Conservation (phyloP, 805 yeast species). For the Yarrowia sp. region DNA sequence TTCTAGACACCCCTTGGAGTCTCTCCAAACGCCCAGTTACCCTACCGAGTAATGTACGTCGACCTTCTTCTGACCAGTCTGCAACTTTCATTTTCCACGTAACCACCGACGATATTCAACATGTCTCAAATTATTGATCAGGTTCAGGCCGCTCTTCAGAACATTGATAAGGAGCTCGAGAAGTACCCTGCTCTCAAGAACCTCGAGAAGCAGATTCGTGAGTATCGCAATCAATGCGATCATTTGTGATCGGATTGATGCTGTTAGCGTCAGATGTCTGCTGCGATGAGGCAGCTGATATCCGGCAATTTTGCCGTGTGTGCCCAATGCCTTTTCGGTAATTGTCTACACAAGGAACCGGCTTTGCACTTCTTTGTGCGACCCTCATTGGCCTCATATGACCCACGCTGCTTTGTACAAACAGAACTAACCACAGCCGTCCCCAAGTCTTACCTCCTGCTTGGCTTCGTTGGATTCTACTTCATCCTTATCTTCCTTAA, state of each 20-base stretch:
- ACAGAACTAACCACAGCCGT: slow-evolving; percentile 33
- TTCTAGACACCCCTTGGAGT: neutral
- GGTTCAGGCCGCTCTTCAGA: slow-evolving; percentile 24
- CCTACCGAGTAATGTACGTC: slow-evolving; percentile 7
- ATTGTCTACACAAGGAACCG: too few relatives aligned
- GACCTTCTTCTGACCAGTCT: neutral
- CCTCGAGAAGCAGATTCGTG: slow-evolving; percentile 37
- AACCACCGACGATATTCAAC: slow-evolving; percentile 25
- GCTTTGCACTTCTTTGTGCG: neutral
- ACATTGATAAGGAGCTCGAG: slow-evolving; percentile 35
- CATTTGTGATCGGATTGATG: neutral
- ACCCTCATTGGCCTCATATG: neutral
- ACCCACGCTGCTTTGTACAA: too few relatives aligned
- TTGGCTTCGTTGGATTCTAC: slow-evolving; percentile 63
- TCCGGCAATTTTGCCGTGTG: too few relatives aligned
- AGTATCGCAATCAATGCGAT: neutral
- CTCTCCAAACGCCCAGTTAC: neutral
- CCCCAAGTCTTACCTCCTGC: slow-evolving; percentile 83
- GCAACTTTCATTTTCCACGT: slow-evolving; percentile 11
- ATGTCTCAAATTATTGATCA: slow-evolving; percentile 26
- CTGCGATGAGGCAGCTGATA: neutral
- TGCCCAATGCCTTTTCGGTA: too few relatives aligned
- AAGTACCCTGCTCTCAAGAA: slow-evolving; percentile 36
- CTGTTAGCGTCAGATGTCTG: too few relatives aligned
- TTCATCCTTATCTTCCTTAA: slow-evolving; percentile 78